These are phyloP conservation scores for Ganoderma resinaceum DNA, from an alignment of 1,284 basidiomycete species.

Conservation along the genomic window DNA sequence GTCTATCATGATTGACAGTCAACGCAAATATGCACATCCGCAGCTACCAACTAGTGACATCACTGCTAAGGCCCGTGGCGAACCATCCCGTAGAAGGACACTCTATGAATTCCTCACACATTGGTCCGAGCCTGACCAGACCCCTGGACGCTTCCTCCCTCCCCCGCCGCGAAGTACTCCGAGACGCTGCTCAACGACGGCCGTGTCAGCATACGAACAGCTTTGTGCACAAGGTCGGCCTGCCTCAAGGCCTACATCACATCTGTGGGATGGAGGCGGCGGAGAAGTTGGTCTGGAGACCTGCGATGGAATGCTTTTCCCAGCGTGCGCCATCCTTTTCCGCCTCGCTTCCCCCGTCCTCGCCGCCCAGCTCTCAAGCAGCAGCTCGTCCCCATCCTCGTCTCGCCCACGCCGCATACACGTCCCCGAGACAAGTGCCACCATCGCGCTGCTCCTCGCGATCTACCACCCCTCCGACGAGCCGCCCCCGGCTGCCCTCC, in stretches of 20 bases:
- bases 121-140: conserved; percentile 27
- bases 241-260: background rate
- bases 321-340: conserved; percentile 27
- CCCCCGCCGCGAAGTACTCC: background rate
- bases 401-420: background rate
- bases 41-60: background rate
- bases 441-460: conserved; percentile 31
- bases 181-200: conserved; percentile 6
- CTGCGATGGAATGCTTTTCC: conserved; percentile 28
- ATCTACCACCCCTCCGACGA: conserved; percentile 33
- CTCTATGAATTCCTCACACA: background rate
- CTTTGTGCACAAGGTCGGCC: background rate
- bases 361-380: background rate
- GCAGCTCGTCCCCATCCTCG: background rate
- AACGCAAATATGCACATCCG: background rate
- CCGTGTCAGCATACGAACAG: background rate
- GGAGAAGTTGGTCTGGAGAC: conserved; percentile 4
- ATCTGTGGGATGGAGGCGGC: background rate
- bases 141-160: conserved; percentile 12
- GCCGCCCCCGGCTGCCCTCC: conserved; percentile 19
- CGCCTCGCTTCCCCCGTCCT: conserved; percentile 29
- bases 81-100: background rate
- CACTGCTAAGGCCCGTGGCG: background rate
- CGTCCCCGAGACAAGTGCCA: conserved; percentile 25
- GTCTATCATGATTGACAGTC: background rate